Percentiles rank a stretch among this genome's conserved stretches.
Evolutionary conservation across 305 asterid species (phyloP).

Genomic region (Stenogyne calaminthoides): DNA sequence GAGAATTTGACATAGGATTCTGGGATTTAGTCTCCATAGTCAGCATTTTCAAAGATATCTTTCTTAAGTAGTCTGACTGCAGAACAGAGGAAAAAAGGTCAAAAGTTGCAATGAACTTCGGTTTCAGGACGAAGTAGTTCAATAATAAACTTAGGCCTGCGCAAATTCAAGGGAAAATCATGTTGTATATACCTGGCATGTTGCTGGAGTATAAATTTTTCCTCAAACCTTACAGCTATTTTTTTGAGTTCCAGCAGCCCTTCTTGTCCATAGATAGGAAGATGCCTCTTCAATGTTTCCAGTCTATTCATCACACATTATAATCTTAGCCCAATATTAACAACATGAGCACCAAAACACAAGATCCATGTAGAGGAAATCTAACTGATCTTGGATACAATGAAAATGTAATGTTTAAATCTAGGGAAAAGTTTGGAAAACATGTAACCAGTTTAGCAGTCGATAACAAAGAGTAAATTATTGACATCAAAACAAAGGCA

Average conservation of each 20-base stretch:
- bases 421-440: not conserved
- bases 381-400: not conserved
- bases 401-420: not conserved
- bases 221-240: conserved; percentile 72
- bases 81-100: conserved; percentile 1
- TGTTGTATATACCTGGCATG: conserved; percentile 54
- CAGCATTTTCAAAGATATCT: conserved; percentile 62
- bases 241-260: conserved; percentile 65
- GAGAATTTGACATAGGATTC: conserved; percentile 46
- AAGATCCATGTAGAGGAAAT: not conserved
- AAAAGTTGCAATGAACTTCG: not conserved
- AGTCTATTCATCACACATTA: too few species aligned
- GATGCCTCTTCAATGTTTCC: conserved; percentile 50
- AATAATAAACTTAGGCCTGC: conserved; percentile 10
- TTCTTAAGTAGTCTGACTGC: conserved; percentile 41
- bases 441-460: not conserved
- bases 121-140: conserved; percentile 12
- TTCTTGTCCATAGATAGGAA: conserved; percentile 65
- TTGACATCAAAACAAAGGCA: not conserved
- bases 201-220: conserved; percentile 62
- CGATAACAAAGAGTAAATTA: not conserved
- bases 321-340: conserved; percentile 8
- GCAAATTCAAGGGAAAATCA: conserved; percentile 10
- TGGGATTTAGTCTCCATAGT: conserved; percentile 61
- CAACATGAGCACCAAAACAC: not conserved